Evolutionary conservation across 2,329 filamentous ascomycete genomes (phyloP).

Genomic region (Sphaceloma murrayae): DNA sequence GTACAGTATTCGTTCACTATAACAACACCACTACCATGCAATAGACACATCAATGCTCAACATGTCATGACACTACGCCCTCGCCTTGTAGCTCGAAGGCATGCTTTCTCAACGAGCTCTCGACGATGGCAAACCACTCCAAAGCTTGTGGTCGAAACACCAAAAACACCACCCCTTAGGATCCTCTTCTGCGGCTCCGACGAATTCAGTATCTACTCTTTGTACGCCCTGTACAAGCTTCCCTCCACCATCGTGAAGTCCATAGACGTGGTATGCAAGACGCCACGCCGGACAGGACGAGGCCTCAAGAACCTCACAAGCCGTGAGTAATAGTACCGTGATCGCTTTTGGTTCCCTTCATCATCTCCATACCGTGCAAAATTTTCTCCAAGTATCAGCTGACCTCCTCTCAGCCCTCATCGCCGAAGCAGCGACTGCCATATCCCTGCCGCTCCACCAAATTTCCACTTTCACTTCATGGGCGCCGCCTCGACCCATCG

Average conservation of each 20-base stretch:
- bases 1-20: too few relatives aligned
- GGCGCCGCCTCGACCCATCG: constrained; percentile 56
- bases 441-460: constrained; percentile 61
- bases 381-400: constrained; percentile 15
- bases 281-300: constrained; percentile 67
- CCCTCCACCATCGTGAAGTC: constrained; percentile 54
- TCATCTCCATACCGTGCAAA: background rate
- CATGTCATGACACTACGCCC: background rate
- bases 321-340: too few relatives aligned
- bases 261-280: constrained; percentile 77
- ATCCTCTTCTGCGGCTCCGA: constrained; percentile 95
- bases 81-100: background rate
- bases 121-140: background rate
- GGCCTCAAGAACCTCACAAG: constrained; percentile 59
- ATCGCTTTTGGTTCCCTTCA: constrained; percentile 11
- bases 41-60: background rate
- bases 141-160: background rate
- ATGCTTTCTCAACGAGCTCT: background rate
- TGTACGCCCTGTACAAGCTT: constrained; percentile 54
- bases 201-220: constrained; percentile 70
- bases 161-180: constrained; percentile 48
- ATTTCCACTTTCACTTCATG: constrained; percentile 76
- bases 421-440: constrained; percentile 49
- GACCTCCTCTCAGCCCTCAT: constrained; percentile 54
- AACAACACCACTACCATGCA: background rate